Conservation (phyloP, 228 moss, liverwort and hornwort species). For the Sphagnum magellanicum region DNA sequence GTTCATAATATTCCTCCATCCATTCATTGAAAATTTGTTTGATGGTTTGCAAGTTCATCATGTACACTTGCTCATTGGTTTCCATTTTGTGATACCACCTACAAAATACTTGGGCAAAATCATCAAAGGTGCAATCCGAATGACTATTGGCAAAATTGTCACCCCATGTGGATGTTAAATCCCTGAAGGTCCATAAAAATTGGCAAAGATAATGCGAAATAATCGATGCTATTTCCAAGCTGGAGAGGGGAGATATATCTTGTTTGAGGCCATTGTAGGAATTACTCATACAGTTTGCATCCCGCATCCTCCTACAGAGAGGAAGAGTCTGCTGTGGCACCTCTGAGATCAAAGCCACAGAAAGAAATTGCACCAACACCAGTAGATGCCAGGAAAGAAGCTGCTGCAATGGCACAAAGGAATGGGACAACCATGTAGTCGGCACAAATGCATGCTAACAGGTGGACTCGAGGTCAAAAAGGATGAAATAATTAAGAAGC, state of each 20-base stretch:
- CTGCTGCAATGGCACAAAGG: slow-evolving; percentile 52
- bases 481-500: slow-evolving; percentile 32
- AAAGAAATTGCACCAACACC: slow-evolving; percentile 18
- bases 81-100: too few species aligned
- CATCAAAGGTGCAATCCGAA: slow-evolving; percentile 31
- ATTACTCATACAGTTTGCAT: slow-evolving; percentile 30
- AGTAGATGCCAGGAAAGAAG: slow-evolving; percentile 40
- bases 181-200: too few species aligned
- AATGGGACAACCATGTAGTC: slow-evolving; percentile 57
- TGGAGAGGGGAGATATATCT: slow-evolving; percentile 51
- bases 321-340: background rate
- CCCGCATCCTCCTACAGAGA: background rate
- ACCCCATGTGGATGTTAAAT: too few species aligned
- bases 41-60: too few species aligned
- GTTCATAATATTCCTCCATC: too few species aligned
- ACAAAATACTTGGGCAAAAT: too few species aligned
- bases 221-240: slow-evolving; percentile 59
- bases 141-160: slow-evolving; percentile 45
- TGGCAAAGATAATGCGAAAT: slow-evolving; percentile 28
- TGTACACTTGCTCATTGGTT: too few species aligned
- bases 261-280: slow-evolving; percentile 61
- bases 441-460: slow-evolving; percentile 45
- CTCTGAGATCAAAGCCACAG: slow-evolving; percentile 20
- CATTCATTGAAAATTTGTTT: too few species aligned
- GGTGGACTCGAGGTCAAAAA: slow-evolving; percentile 28